A percentile compares a stretch with the other conserved stretches of the same genome.
phyloP scores from a whole-genome alignment of 73 alveolate genomes.

The Urostyla sp. region DNA sequence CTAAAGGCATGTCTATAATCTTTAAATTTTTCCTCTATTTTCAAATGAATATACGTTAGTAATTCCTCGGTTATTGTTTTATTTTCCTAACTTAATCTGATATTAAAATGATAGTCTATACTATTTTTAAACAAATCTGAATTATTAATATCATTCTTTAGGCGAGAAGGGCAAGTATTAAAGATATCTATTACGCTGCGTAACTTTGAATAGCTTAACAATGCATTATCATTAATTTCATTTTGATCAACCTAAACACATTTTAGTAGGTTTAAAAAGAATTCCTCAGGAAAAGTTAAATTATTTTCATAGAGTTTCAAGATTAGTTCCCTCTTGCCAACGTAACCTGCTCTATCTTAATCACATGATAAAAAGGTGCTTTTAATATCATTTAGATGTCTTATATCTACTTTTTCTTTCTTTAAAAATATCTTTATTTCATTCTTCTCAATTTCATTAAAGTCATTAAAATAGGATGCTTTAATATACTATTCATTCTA shows the following conservation, averaged over 20 bases:
- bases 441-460: not conserved
- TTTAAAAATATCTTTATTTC: constrained; percentile 10
- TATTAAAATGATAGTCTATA: constrained; percentile 40
- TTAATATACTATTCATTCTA: constrained; percentile 20
- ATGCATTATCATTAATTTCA: constrained; percentile 31
- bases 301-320: constrained; percentile 17
- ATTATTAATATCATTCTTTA: constrained; percentile 47
- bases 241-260: not conserved
- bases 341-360: not conserved
- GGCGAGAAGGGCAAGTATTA: constrained; percentile 40
- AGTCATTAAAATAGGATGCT: not conserved
- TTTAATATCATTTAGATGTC: constrained; percentile 42
- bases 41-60: constrained; percentile 42
- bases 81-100: not conserved
- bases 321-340: constrained; percentile 23
- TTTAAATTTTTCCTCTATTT: constrained; percentile 52
- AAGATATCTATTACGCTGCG: constrained; percentile 26
- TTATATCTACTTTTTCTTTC: constrained; percentile 43
- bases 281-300: constrained; percentile 36
- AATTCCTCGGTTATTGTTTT: constrained; percentile 48
- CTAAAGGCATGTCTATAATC: constrained; percentile 66
- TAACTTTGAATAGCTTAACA: constrained; percentile 21
- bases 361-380: constrained; percentile 56
- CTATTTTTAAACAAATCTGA: constrained; percentile 45
- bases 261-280: constrained; percentile 1